Evolutionary conservation across 768 basidiomycete species (phyloP).

Genomic region (Kwoniella europaea): DNA sequence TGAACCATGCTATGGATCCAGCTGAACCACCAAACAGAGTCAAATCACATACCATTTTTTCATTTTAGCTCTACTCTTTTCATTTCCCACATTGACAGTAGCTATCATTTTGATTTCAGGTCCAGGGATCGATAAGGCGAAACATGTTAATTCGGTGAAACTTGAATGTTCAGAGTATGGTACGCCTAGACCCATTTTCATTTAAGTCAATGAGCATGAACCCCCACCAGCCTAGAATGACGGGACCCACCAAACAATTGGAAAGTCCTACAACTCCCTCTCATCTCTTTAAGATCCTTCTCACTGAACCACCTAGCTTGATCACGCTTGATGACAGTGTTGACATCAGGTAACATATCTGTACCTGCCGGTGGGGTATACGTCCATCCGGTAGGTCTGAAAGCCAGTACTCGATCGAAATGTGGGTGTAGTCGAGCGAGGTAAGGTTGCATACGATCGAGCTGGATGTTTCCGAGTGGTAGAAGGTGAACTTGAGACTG

Average conservation of each 20-base stretch:
- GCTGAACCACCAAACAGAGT: background rate
- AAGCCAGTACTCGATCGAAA: slow-evolving; percentile 76
- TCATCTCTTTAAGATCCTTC: slow-evolving; percentile 69
- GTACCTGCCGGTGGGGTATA: slow-evolving; percentile 71
- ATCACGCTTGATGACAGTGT: slow-evolving; percentile 70
- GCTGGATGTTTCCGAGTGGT: slow-evolving; percentile 72
- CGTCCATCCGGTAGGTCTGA: slow-evolving; percentile 97
- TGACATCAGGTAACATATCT: slow-evolving; percentile 68
- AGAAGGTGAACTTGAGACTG: slow-evolving; percentile 78
- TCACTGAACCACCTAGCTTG: slow-evolving; percentile 73
- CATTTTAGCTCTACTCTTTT: slow-evolving; percentile 76
- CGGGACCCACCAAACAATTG: slow-evolving; percentile 77
- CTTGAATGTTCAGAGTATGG: slow-evolving; percentile 94
- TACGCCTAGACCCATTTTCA: slow-evolving; percentile 41
- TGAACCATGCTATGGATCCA: slow-evolving; percentile 3
- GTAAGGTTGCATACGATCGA: slow-evolving; percentile 78
- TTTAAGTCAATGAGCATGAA: background rate
- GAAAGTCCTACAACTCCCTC: slow-evolving; percentile 71
- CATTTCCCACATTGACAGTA: slow-evolving; percentile 66
- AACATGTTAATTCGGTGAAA: slow-evolving; percentile 93
- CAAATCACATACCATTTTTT: slow-evolving; percentile 62
- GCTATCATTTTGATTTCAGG: slow-evolving; percentile 86
- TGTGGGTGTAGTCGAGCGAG: slow-evolving; percentile 72
- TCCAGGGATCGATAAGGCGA: slow-evolving; percentile 78
- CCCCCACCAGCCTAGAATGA: background rate